Evolutionary conservation across 345 rosid species (phyloP).

Genomic region (Trapa incisa): DNA sequence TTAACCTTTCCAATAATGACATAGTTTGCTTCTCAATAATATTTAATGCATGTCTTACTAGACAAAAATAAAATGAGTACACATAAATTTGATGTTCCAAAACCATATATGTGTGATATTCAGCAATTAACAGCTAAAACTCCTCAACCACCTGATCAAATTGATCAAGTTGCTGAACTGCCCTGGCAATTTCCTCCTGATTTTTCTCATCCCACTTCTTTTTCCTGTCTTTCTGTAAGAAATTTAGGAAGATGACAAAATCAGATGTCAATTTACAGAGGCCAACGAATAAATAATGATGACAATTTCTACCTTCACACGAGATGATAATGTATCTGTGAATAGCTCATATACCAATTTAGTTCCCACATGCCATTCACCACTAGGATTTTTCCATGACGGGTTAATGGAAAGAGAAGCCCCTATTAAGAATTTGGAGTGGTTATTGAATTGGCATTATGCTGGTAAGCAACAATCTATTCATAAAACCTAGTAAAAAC

Average conservation of each 20-base stretch:
- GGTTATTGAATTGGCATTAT: background rate
- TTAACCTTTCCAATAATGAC: background rate
- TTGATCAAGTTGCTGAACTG: slow-evolving; percentile 60
- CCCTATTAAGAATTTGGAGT: slow-evolving; percentile 26
- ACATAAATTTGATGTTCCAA: background rate
- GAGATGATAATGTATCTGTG: slow-evolving; percentile 53
- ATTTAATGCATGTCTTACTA: background rate
- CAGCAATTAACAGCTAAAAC: background rate
- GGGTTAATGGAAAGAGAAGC: slow-evolving; percentile 58
- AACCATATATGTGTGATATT: background rate
- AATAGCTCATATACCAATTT: slow-evolving; percentile 77
- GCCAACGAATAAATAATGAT: background rate
- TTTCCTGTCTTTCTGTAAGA: slow-evolving; percentile 59
- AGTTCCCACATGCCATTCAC: slow-evolving; percentile 87
- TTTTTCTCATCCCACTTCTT: slow-evolving; percentile 83
- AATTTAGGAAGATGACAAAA: background rate
- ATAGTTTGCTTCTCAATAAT: background rate
- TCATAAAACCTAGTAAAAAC: background rate
- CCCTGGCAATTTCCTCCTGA: slow-evolving; percentile 76
- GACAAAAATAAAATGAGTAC: background rate
- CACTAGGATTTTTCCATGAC: slow-evolving; percentile 85
- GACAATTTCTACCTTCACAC: slow-evolving; percentile 50
- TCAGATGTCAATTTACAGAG: slow-evolving; percentile 8
- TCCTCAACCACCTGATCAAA: slow-evolving; percentile 53
- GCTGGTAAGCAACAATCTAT: background rate